Conservation (phyloP, 768 basidiomycete species). For the Gloeostereum incarnatum region DNA sequence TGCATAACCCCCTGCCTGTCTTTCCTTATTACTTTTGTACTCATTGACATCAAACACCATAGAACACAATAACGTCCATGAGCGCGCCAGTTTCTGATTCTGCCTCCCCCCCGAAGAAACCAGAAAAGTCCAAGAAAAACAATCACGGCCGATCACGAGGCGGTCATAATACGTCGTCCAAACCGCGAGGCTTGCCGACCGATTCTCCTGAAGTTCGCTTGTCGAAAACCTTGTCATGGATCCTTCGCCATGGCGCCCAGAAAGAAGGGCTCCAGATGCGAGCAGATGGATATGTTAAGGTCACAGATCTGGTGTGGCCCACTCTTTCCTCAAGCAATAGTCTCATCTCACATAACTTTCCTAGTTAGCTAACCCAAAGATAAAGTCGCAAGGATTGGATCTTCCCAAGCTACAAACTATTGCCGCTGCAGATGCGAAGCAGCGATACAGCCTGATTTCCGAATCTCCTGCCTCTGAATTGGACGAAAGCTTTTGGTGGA, state of each 20-base stretch:
- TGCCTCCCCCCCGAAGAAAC: too few relatives aligned
- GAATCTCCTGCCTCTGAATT: slow-evolving; percentile 17
- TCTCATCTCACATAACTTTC: neutral
- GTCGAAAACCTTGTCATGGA: slow-evolving; percentile 84
- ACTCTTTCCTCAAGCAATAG: neutral
- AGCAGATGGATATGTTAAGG: slow-evolving; percentile 76
- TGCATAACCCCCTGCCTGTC: too few relatives aligned
- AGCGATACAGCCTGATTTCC: slow-evolving; percentile 47
- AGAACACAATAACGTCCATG: too few relatives aligned
- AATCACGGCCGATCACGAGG: too few relatives aligned
- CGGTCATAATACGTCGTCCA: too few relatives aligned
- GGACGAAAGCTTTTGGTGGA: slow-evolving; percentile 50
- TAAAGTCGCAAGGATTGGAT: slow-evolving; percentile 44
- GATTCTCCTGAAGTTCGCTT: slow-evolving; percentile 63
- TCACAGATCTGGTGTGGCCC: slow-evolving; percentile 72
- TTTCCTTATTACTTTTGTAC: too few relatives aligned
- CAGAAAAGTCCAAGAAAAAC: too few relatives aligned
- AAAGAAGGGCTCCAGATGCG: slow-evolving; percentile 70
- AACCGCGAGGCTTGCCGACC: slow-evolving; percentile 46
- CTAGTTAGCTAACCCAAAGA: slow-evolving; percentile 65
- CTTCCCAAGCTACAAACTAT: slow-evolving; percentile 47
- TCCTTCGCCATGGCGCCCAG: slow-evolving; percentile 85
- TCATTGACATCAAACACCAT: too few relatives aligned
- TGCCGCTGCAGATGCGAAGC: slow-evolving; percentile 59
- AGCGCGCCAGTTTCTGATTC: too few relatives aligned